phyloP scores from a whole-genome alignment of 2,329 filamentous ascomycete genomes.

The Fusarium coffeatum region DNA sequence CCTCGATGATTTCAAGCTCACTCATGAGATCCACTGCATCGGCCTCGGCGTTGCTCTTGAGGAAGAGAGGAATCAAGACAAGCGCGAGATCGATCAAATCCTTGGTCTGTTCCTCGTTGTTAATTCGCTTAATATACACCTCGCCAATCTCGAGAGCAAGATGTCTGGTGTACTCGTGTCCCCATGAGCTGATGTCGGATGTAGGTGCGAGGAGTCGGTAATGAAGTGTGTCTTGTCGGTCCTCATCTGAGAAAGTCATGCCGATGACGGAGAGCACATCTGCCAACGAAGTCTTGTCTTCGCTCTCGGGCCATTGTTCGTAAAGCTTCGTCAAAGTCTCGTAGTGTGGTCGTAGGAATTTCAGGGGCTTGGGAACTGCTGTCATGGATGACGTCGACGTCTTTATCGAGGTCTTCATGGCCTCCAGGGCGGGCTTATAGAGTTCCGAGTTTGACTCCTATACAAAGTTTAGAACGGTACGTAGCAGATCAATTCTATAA shows the following conservation, averaged over 20 bases:
- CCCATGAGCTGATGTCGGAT: constrained; percentile 95
- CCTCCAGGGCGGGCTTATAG: constrained; percentile 92
- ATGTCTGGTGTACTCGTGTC: constrained; percentile 97
- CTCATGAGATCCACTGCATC: constrained; percentile 97
- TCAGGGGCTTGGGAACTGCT: constrained; percentile 96
- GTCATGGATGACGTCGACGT: constrained; percentile 99
- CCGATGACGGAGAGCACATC: constrained; percentile 97
- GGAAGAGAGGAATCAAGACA: constrained; percentile 89
- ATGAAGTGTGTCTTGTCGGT: constrained; percentile 94
- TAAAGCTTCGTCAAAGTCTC: constrained; percentile 88
- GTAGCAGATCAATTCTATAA: not conserved
- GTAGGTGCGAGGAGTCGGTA: constrained; percentile 91
- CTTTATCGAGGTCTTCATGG: constrained; percentile 98
- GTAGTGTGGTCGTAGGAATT: constrained; percentile 97
- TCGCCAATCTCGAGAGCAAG: constrained; percentile 95
- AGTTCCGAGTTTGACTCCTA: constrained; percentile 88
- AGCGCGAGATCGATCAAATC: constrained; percentile 88
- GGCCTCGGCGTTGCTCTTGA: constrained; percentile 97
- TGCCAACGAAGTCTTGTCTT: constrained; percentile 89
- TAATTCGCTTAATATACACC: constrained; percentile 88
- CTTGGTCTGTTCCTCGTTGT: constrained; percentile 83
- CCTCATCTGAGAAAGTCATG: constrained; percentile 98
- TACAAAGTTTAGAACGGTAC: constrained; percentile 29
- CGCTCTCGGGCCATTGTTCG: constrained; percentile 85
- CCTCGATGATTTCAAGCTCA: constrained; percentile 96